Base-by-base conservation (phyloP, 257 asterid genomes). In the Przewalskia tangutica region DNA sequence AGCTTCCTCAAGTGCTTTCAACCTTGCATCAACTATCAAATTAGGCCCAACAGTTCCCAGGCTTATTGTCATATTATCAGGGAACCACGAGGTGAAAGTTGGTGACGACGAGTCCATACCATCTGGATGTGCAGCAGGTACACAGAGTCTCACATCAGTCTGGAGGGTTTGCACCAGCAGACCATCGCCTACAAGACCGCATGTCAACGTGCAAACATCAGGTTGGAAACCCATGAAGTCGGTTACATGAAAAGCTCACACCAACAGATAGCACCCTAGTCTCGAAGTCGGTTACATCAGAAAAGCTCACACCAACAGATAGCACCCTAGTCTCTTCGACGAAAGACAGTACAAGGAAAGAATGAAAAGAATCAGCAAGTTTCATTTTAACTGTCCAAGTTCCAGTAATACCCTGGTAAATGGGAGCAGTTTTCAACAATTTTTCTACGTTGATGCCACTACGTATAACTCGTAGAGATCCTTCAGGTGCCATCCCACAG, bases 401-500 rank as follows among this genome's bases (percentile, higher is more conserved):
- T n/a, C n/a, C n/a, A n/a, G n/a, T n/a, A n/a, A n/a, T n/a, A n/a
- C n/a, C n/a, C n/a, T n/a, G n/a, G n/a, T n/a, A n/a, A n/a, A n/a
- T n/a, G n/a, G n/a, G n/a, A n/a, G n/a, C n/a, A 77, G 99, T 95
- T 91, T 92, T 95, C 85, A 95, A 87, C 88, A 94, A 89, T 85
- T 91, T 95, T 73, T 94, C 98, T 86, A 94, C 94, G 46, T 94
- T 95, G 85, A 94, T 94, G 62, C 99, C 99, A 90, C 93, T 94
- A 34, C 98, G 90, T 86, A 95, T 93, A 81, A 94, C 87, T 81
- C 97, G 89, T 84, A 95, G 84, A 55, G 97, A 94, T 77, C 99
- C 98, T 85, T 94, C 97, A 75, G 97, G 91, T 71, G 97, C 95
- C 90, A 94, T 88, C 76, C 99, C 99, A 83, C 97, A 92, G 95